Evolutionary conservation across 805 yeast genomes (phyloP), one percentile per base, ranked within the genome.

Genomic region (Henningerozyma blattae): DNA sequence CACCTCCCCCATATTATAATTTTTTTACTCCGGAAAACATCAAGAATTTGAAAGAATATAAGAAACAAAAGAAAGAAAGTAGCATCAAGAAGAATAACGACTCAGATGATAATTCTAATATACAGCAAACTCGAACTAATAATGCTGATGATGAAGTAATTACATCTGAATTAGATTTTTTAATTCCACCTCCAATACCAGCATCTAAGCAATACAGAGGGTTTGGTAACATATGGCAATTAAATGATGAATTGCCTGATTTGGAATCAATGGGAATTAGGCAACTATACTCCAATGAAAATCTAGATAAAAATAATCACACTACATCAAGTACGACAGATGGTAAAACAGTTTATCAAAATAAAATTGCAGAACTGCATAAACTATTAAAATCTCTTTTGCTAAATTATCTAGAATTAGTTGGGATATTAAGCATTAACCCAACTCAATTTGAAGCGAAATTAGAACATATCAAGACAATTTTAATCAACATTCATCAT

Each of bases 221-320:
- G 1, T 91, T 86, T 58, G 98, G 98, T 5, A 81, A 79, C 43
- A 61, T 84, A 14, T 89, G 98, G 98, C 78, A 81, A 41, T 60
- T 64, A 14, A 52, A 69, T 22, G 95, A 89, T 51, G 74, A 72
- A 45, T 68, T 85, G 29, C 91, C 93, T 1, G 72, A 79, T 16
- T 61, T 91, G 17, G 69, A 72, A 35, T 83, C 77, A 18, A 71
- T 82, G 50, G 95, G 95, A 0, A 75, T 87, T 47, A 62, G 66
- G 15, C 93, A 85, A 50, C 59, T 89, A 33, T 87, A 85, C 50
- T 51, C 53, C 29, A 59, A 48, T 9, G 22, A 28, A 18, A 22
- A 28, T 5, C 9, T 14, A 36, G 34, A 40, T 5, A 37, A 38
- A 15, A 19, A 37, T 61, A 12, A 50, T 49, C 35, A 22, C 15